phyloP scores from a whole-genome alignment of 2,329 filamentous ascomycete species.

The Drechslerella coelobrocha region DNA sequence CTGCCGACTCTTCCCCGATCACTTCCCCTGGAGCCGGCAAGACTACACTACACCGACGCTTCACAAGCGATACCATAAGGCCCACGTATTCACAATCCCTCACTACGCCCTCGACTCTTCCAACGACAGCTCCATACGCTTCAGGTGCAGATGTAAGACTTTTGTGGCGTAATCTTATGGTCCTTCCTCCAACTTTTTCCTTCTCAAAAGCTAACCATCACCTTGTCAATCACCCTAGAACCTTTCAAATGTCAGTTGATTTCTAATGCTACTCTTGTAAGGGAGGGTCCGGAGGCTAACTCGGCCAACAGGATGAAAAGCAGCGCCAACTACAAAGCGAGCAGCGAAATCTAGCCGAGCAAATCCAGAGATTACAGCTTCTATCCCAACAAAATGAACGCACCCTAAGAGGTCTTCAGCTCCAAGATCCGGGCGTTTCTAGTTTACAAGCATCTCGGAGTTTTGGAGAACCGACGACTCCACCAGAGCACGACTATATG shows the following conservation, averaged over 20 bases:
- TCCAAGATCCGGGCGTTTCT: slow-evolving; percentile 21
- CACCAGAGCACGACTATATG: slow-evolving; percentile 69
- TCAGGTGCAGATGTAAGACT: slow-evolving; percentile 25
- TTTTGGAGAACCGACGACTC: slow-evolving; percentile 91
- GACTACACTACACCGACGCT: slow-evolving; percentile 48
- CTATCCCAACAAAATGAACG: slow-evolving; percentile 80
- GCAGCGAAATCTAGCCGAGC: slow-evolving; percentile 86
- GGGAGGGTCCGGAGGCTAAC: background rate
- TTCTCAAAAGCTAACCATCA: background rate
- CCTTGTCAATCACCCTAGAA: background rate
- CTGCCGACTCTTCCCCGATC: slow-evolving; percentile 41
- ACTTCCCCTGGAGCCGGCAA: slow-evolving; percentile 38
- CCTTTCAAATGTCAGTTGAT: slow-evolving; percentile 16
- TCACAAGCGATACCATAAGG: slow-evolving; percentile 42
- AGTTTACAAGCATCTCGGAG: slow-evolving; percentile 59
- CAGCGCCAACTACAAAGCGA: slow-evolving; percentile 60
- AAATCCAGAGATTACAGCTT: slow-evolving; percentile 87
- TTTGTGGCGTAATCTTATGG: too few species aligned
- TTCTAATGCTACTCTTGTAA: background rate
- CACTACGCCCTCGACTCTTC: slow-evolving; percentile 12
- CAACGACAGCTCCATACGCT: slow-evolving; percentile 13
- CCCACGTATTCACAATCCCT: slow-evolving; percentile 33
- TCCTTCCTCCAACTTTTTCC: background rate
- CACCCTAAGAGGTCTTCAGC: slow-evolving; percentile 63
- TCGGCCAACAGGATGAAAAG: slow-evolving; percentile 35